A percentile compares a stretch with the other conserved stretches of the same genome.
phyloP scores from a whole-genome alignment of 2,329 filamentous ascomycete genomes.

The Fusarium floridanum region DNA sequence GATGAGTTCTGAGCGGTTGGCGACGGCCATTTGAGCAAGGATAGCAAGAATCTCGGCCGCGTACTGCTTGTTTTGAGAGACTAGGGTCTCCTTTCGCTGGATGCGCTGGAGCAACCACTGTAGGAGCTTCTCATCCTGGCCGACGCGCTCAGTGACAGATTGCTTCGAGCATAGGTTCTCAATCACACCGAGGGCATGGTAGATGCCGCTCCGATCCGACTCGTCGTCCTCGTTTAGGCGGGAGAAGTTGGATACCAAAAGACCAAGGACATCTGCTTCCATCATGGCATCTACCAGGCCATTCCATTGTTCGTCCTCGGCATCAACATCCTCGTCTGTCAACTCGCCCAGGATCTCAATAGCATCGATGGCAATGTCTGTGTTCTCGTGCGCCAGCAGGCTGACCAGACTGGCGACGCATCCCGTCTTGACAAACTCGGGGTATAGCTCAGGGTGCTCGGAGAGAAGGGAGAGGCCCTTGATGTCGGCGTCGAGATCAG shows the following conservation, averaged over 20 bases:
- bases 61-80: slow-evolving; percentile 95
- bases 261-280: slow-evolving; percentile 77
- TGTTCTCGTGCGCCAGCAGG: slow-evolving; percentile 93
- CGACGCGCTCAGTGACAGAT: slow-evolving; percentile 78
- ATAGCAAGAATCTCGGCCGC: slow-evolving; percentile 93
- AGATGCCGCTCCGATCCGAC: slow-evolving; percentile 85
- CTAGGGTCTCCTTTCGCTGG: slow-evolving; percentile 73
- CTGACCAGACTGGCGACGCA: slow-evolving; percentile 81
- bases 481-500: slow-evolving; percentile 89
- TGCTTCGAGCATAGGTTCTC: slow-evolving; percentile 86
- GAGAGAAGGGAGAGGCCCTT: slow-evolving; percentile 88
- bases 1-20: slow-evolving; percentile 74
- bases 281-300: slow-evolving; percentile 76
- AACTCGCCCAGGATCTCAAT: slow-evolving; percentile 92
- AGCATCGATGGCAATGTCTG: slow-evolving; percentile 92
- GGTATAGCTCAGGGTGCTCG: slow-evolving; percentile 87
- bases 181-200: slow-evolving; percentile 84
- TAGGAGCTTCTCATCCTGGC: slow-evolving; percentile 75
- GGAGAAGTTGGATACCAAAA: slow-evolving; percentile 82
- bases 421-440: slow-evolving; percentile 81
- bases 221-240: slow-evolving; percentile 81
- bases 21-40: slow-evolving; percentile 79
- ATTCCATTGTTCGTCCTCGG: slow-evolving; percentile 85
- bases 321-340: slow-evolving; percentile 91
- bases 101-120: slow-evolving; percentile 84